Percentiles rank a stretch among this genome's conserved stretches.
Evolutionary conservation across 2,329 filamentous ascomycete species (phyloP).

Genomic region (Pseudogymnoascus pannorum): DNA sequence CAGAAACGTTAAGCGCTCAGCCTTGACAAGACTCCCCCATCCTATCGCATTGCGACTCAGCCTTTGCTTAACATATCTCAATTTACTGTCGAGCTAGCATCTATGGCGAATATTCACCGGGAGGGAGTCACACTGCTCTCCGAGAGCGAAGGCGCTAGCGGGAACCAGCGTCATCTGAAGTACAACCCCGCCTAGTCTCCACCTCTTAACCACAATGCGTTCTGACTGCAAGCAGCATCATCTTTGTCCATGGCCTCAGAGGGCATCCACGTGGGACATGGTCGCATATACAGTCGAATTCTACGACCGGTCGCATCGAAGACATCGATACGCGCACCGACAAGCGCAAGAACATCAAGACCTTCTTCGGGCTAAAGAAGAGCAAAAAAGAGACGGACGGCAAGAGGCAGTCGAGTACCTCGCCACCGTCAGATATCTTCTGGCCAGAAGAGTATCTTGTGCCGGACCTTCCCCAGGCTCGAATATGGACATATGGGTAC

Average conservation of each 20-base stretch:
- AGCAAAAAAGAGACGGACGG: background rate
- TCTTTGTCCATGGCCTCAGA: constrained; percentile 8
- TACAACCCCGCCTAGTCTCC: background rate
- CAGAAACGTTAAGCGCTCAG: background rate
- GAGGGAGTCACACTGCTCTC: background rate
- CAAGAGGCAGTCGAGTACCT: background rate
- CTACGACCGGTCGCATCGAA: background rate
- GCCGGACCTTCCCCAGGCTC: background rate
- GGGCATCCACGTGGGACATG: constrained; percentile 8
- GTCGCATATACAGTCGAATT: background rate
- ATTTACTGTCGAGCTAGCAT: background rate
- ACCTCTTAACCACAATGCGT: background rate
- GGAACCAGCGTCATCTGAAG: background rate
- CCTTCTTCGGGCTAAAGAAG: background rate
- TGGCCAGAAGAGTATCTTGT: constrained; percentile 5
- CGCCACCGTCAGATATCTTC: background rate
- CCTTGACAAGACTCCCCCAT: background rate
- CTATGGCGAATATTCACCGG: background rate
- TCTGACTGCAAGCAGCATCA: background rate
- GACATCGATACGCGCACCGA: background rate
- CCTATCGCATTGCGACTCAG: background rate
- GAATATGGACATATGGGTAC: background rate
- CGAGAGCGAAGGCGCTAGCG: background rate
- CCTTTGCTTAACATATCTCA: background rate
- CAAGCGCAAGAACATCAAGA: background rate